Evolutionary conservation across 1,284 basidiomycete species (phyloP), one percentile per base, ranked within the genome.

Genomic region (Fomes fomentarius): DNA sequence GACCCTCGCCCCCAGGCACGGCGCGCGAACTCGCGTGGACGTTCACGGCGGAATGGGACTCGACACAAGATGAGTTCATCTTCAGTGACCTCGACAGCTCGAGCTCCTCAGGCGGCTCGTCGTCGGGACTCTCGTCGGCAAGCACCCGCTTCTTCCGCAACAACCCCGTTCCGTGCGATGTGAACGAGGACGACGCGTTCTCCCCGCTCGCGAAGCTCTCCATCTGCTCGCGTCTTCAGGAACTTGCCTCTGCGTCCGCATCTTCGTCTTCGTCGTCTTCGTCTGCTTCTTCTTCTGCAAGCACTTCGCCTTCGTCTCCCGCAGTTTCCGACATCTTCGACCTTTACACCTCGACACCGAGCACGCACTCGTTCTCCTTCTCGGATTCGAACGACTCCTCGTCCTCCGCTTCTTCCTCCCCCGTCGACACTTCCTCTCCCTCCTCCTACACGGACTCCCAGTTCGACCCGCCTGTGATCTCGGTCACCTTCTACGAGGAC

Each of bases 21-120:
- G 61, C 65, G 4, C 66, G 63, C 8, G 28, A 30, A 12, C 28
- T 30, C 28, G 64, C 66, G 14, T 62, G 68, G 49, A 68, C 69
- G 21, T 70, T 70, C 50, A 70, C 69, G 3, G 69, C 69, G 11
- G 69, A 70, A 45, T 68, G 66, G 66, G 67, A 69, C 47, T 56
- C 61, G 33, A 58, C 60, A 4, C 60, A 67, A 4, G 61, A 62
- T 37, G 63, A 64, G 38, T 68, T 69, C 47, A 54, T 70, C 21
- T 66, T 70, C 55, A 66, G 66, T 15, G 66, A 68, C 12, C 54
- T 68, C 40, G 60, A 62, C 34, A 45, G 44, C 52, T 54, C 40
- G 5, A 45, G 31, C 25, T 24, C 42, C 10, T 41, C 48, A 1
- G 40, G 52, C 4, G 31, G 41, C 21, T 56, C 62, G 1, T 56